Evolutionary conservation across 495 filamentous ascomycete species (phyloP).

Genomic region (Xylaria castorea): DNA sequence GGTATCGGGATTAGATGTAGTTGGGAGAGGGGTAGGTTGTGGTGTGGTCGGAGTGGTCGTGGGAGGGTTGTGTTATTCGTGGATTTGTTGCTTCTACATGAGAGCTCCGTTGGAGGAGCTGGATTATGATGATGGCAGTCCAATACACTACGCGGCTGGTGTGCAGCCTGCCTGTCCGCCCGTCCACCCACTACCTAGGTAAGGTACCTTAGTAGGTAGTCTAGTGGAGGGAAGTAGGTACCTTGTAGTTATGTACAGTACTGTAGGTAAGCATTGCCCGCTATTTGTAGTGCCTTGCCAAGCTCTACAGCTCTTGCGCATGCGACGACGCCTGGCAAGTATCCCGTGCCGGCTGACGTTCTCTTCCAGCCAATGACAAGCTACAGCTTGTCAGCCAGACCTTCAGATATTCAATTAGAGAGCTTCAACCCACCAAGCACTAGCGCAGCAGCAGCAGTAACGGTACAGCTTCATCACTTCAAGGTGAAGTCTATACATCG

Average conservation of each 20-base stretch:
- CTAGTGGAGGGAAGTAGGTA: not conserved
- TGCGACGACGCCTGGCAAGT: no score
- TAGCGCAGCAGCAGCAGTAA: conserved; percentile 1
- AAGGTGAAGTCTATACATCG: conserved; percentile 27
- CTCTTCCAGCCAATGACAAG: conserved; percentile 27
- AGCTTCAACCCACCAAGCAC: conserved; percentile 37
- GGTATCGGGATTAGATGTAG: not conserved
- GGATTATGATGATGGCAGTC: conserved; percentile 10
- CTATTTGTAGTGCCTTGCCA: not conserved
- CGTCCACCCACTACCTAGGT: no score
- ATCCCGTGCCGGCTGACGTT: conserved; percentile 13
- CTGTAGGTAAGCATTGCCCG: not conserved
- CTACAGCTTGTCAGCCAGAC: conserved; percentile 35
- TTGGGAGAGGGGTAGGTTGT: not conserved
- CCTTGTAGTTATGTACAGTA: not conserved
- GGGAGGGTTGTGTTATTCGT: not conserved
- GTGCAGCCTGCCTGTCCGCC: conserved; percentile 42
- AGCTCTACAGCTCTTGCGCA: not conserved
- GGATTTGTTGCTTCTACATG: conserved; percentile 27
- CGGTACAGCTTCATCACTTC: conserved; percentile 31
- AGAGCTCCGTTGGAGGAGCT: conserved; percentile 25
- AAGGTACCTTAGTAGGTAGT: not conserved
- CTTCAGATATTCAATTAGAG: conserved; percentile 15
- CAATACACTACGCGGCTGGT: conserved; percentile 40
- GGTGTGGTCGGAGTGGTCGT: not conserved